Percentiles rank a stretch among this genome's conserved stretches.
Conservation (phyloP, 1,139 yeast species). For the Debaryomyces sp. region DNA sequence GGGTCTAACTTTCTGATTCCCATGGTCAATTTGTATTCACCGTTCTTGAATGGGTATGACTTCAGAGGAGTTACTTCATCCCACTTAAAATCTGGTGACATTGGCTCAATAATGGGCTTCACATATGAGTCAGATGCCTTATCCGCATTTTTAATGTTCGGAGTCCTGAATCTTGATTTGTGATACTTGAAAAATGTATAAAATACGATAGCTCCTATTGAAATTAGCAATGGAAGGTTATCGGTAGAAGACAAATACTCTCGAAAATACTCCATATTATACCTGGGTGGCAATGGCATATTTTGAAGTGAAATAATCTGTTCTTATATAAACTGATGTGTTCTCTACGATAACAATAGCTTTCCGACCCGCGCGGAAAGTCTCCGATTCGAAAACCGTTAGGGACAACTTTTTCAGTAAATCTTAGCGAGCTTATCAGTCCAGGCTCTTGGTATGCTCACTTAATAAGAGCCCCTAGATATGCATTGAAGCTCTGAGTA, state of each 20-base stretch:
- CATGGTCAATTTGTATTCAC: slow-evolving; percentile 22
- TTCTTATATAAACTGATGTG: not conserved
- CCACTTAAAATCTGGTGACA: slow-evolving; percentile 21
- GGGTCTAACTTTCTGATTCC: slow-evolving; percentile 33
- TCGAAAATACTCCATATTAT: not conserved
- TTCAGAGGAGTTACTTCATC: slow-evolving; percentile 17
- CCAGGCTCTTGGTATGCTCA: not conserved
- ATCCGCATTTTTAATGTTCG: not conserved
- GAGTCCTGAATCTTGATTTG: not conserved
- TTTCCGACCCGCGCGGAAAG: not conserved
- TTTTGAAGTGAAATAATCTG: not conserved
- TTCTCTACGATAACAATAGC: not conserved
- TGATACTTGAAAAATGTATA: not conserved
- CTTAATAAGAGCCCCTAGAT: not conserved
- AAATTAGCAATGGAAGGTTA: not conserved
- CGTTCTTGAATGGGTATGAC: slow-evolving; percentile 25
- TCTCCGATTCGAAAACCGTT: not conserved
- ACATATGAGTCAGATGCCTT: not conserved
- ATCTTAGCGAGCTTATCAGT: not conserved
- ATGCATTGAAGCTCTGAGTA: not conserved
- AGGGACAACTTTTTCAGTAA: not conserved
- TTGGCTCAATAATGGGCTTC: slow-evolving; percentile 14
- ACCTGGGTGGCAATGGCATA: not conserved
- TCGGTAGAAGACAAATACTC: not conserved
- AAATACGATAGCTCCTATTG: not conserved